Conservation (phyloP, 2,329 filamentous ascomycete species). For the Trichoderma breve region DNA sequence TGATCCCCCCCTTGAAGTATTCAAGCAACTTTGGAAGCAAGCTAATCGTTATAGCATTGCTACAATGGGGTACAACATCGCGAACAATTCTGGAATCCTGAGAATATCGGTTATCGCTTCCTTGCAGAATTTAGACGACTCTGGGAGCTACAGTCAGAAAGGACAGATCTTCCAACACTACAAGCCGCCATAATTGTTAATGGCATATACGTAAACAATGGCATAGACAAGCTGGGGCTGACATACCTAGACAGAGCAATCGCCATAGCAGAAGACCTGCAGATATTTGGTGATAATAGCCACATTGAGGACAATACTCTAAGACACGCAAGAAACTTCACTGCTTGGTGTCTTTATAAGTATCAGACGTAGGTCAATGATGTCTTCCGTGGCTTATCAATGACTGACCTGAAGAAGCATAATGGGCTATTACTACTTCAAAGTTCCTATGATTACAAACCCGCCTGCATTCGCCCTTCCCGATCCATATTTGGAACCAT, state of each 20-base stretch:
- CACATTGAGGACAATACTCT: background rate
- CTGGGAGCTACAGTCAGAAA: constrained; percentile 33
- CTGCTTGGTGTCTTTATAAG: constrained; percentile 34
- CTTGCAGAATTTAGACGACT: constrained; percentile 37
- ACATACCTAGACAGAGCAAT: constrained; percentile 31
- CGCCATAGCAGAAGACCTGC: constrained; percentile 31
- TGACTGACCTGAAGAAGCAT: background rate
- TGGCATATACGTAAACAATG: constrained; percentile 29
- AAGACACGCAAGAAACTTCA: constrained; percentile 27
- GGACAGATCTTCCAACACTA: constrained; percentile 31
- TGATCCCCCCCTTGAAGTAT: constrained; percentile 24
- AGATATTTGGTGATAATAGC: constrained; percentile 26
- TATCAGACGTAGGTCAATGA: constrained; percentile 32
- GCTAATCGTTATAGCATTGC: background rate
- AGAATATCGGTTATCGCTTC: constrained; percentile 35
- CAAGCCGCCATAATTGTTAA: constrained; percentile 35
- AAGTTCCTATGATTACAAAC: constrained; percentile 25
- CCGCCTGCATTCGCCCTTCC: constrained; percentile 30
- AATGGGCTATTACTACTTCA: constrained; percentile 1
- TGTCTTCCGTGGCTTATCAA: background rate
- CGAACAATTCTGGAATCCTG: constrained; percentile 36
- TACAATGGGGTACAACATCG: background rate
- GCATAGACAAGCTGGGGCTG: constrained; percentile 36
- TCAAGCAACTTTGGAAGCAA: background rate
- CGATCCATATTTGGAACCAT: constrained; percentile 21